Conservation (phyloP, 805 yeast species). For the Saccharomyces jurei region DNA sequence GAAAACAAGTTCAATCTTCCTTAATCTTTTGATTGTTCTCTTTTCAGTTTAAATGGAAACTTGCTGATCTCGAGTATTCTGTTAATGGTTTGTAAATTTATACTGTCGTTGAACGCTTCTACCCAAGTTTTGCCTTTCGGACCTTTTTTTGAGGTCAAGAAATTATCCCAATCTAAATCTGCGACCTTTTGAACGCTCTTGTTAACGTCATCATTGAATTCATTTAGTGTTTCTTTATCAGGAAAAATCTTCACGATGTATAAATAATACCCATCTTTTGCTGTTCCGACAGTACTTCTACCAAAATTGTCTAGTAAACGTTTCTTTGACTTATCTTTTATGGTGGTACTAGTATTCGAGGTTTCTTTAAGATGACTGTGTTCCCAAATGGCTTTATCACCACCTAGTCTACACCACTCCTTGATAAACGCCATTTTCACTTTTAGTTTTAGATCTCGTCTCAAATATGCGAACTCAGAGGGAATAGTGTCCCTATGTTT, state of each 20-base stretch:
- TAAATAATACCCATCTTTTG: constrained; percentile 28
- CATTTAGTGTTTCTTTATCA: constrained; percentile 7
- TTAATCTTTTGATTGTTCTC: not conserved
- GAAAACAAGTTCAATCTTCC: not conserved
- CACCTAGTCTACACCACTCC: constrained; percentile 21
- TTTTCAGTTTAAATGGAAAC: constrained; percentile 3
- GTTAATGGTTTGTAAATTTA: not conserved
- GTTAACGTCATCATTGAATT: constrained; percentile 11
- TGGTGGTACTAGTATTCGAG: not conserved
- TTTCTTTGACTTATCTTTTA: not conserved
- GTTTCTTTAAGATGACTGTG: not conserved
- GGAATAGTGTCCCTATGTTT: constrained; percentile 9
- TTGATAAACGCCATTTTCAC: constrained; percentile 13
- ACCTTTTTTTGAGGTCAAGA: constrained; percentile 7
- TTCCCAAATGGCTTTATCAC: constrained; percentile 14
- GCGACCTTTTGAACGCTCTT: constrained; percentile 17
- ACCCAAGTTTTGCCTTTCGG: constrained; percentile 14
- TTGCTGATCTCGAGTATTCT: constrained; percentile 2
- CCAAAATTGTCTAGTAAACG: constrained; percentile 2
- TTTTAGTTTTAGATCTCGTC: constrained; percentile 14
- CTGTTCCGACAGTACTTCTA: constrained; percentile 13
- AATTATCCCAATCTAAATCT: constrained; percentile 15
- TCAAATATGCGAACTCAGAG: constrained; percentile 20
- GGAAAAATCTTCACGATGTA: constrained; percentile 21
- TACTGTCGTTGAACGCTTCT: constrained; percentile 11